These are phyloP conservation scores for Tillandsia leiboldiana DNA, from an alignment of 176 grass and related monocot genomes.

Conservation along the genomic window DNA sequence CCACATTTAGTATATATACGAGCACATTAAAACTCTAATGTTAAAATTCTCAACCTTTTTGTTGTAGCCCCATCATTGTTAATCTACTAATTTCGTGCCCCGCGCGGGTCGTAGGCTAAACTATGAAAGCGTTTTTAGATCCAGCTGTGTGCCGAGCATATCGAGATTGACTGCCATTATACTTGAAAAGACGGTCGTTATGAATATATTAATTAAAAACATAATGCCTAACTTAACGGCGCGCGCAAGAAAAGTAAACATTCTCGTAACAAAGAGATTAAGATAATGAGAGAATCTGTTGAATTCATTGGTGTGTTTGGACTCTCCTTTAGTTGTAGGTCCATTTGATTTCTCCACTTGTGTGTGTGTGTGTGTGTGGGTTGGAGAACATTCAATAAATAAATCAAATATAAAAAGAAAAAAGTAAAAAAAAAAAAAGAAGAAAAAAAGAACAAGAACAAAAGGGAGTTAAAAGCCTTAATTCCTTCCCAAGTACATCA, in stretches of 20 bases:
- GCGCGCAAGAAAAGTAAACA: neutral
- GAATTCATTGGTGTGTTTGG: constrained; percentile 36
- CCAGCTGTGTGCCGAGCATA: neutral
- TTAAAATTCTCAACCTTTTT: neutral
- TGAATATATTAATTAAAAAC: neutral
- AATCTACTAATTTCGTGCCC: too few relatives aligned
- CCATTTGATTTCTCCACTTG: constrained; percentile 28
- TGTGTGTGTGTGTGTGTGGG: constrained; percentile 4
- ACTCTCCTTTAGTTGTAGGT: neutral
- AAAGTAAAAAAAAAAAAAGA: neutral
- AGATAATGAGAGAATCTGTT: constrained; percentile 65
- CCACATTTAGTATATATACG: constrained; percentile 12
- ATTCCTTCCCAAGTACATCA: constrained; percentile 28
- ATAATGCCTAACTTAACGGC: neutral
- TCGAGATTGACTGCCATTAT: neutral
- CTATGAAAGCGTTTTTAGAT: too few relatives aligned
- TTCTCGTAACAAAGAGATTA: neutral
- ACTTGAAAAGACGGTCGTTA: neutral
- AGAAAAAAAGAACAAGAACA: neutral
- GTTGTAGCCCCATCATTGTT: too few relatives aligned
- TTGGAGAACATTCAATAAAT: constrained; percentile 15
- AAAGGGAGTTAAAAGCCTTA: constrained; percentile 18
- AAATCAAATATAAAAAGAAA: constrained; percentile 13
- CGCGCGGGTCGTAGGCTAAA: too few relatives aligned
- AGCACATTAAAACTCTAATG: neutral